Conservation (phyloP, 1,284 basidiomycete genomes). For the Ganoderma boninense region DNA sequence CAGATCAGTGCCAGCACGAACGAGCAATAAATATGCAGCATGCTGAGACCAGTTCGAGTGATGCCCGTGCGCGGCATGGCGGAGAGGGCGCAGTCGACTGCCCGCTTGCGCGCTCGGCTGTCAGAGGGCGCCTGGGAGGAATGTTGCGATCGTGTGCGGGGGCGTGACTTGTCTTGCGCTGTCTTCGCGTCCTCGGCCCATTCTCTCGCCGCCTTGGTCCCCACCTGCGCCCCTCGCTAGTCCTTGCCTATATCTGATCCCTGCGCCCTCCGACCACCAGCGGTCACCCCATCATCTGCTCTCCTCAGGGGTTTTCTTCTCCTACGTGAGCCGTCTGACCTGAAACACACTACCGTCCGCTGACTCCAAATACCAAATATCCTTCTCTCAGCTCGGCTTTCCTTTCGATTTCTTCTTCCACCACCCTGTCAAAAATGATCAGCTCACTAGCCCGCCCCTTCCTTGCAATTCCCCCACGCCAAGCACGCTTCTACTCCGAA, state of each 20-base stretch:
- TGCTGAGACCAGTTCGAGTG: conserved; percentile 11
- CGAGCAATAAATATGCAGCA: neutral
- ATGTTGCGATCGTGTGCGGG: neutral
- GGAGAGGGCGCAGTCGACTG: neutral
- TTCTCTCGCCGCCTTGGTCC: conserved; percentile 4
- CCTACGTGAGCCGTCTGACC: conserved; percentile 1
- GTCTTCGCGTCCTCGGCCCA: conserved; percentile 7
- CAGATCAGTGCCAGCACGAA: neutral
- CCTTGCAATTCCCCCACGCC: conserved; percentile 14
- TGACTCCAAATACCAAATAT: conserved; percentile 6
- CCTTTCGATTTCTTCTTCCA: neutral
- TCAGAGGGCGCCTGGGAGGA: conserved; percentile 6
- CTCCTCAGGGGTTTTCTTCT: conserved; percentile 5
- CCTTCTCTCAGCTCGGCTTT: neutral
- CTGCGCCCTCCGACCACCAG: neutral
- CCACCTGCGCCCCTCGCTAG: neutral
- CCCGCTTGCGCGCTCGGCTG: conserved; percentile 12
- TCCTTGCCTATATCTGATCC: neutral
- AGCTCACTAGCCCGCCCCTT: conserved; percentile 21
- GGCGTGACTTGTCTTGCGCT: neutral
- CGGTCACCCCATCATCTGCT: neutral
- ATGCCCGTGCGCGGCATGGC: neutral
- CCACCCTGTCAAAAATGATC: conserved; percentile 24
- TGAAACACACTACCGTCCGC: neutral
- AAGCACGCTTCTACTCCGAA: conserved; percentile 25